These are phyloP conservation scores for Diospyros kaki DNA, from an alignment of 148 eudicot species.

Conservation along the genomic window DNA sequence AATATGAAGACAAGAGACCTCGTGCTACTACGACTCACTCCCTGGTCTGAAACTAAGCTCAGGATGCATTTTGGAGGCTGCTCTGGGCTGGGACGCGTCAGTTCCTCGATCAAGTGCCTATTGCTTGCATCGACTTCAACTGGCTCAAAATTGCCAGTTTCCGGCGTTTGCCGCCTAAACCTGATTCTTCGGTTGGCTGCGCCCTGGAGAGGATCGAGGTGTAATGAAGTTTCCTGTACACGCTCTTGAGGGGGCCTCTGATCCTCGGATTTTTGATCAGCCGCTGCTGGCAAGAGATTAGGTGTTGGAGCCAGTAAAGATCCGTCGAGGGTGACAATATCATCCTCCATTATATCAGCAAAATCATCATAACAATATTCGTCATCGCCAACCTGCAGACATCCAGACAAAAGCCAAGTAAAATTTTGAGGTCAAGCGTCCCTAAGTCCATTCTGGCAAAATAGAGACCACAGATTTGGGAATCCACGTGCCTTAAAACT, in stretches of 20 bases:
- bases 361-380: conserved; percentile 79
- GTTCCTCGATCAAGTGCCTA: neutral
- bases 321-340: conserved; percentile 59
- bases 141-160: neutral
- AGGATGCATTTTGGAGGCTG: neutral
- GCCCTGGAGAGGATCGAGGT: conserved; percentile 35
- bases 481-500: too few relatives aligned
- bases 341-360: conserved; percentile 80
- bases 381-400: conserved; percentile 18
- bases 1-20: conserved; percentile 12
- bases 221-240: conserved; percentile 5
- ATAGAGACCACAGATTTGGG: neutral
- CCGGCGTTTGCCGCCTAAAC: conserved; percentile 19
- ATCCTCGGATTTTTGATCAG: neutral
- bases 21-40: neutral
- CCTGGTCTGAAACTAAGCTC: neutral
- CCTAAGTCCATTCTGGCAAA: neutral
- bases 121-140: neutral
- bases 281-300: neutral
- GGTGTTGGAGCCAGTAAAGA: conserved; percentile 19
- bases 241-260: conserved; percentile 7
- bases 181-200: conserved; percentile 51
- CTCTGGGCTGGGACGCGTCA: neutral
- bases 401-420: too few relatives aligned
- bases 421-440: too few relatives aligned